Percentiles rank a stretch among this genome's conserved stretches.
Evolutionary conservation across 2,329 filamentous ascomycete species (phyloP).

Genomic region (Aspergillus luchuensis): DNA sequence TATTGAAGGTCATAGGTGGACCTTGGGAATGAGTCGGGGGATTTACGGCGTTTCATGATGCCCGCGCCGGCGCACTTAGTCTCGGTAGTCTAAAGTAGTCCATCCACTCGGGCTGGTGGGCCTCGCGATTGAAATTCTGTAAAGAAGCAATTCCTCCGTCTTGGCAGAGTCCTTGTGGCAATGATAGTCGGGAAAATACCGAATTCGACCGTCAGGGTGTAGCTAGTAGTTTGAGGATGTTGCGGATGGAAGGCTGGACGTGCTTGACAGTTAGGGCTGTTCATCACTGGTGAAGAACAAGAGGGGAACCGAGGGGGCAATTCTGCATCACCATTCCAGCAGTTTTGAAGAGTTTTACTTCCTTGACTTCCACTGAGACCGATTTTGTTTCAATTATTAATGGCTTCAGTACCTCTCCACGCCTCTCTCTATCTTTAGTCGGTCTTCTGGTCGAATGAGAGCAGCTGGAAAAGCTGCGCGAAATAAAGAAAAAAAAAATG

Average conservation of each 20-base stretch:
- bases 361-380: background rate
- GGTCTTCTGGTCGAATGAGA: background rate
- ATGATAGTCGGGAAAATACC: background rate
- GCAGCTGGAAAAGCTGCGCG: background rate
- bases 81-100: slow-evolving; percentile 11
- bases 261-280: slow-evolving; percentile 2
- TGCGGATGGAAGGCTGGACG: background rate
- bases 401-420: background rate
- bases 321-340: background rate
- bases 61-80: slow-evolving; percentile 8
- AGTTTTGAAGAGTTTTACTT: background rate
- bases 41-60: slow-evolving; percentile 20
- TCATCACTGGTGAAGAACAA: background rate
- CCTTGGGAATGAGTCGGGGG: slow-evolving; percentile 1
- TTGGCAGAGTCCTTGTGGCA: slow-evolving; percentile 8
- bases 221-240: background rate
- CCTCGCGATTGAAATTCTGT: slow-evolving; percentile 4
- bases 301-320: background rate
- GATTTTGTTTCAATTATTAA: background rate
- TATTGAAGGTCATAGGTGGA: background rate
- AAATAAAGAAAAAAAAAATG: background rate
- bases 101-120: slow-evolving; percentile 5
- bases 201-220: background rate
- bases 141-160: slow-evolving; percentile 20
- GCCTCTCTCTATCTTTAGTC: background rate